Evolutionary conservation across 805 yeast genomes (phyloP).

Genomic region (Teunomyces stri): DNA sequence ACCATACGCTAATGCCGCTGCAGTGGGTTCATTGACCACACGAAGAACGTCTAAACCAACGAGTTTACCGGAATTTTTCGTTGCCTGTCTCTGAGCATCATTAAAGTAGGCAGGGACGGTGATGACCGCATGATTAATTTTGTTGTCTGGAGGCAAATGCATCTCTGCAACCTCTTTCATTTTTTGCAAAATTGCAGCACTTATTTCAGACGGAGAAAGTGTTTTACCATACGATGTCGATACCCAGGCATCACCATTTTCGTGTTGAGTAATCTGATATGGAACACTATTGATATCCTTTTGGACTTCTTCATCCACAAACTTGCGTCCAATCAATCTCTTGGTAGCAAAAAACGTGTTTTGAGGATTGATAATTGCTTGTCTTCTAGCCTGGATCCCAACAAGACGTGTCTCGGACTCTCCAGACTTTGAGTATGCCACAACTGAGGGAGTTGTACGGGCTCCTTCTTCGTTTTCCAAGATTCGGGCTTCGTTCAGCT

Average conservation of each 20-base stretch:
- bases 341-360: slow-evolving; percentile 82
- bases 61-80: slow-evolving; percentile 72
- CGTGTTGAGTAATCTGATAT: slow-evolving; percentile 55
- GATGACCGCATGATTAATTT: slow-evolving; percentile 68
- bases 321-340: slow-evolving; percentile 74
- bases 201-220: slow-evolving; percentile 69
- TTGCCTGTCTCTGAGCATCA: slow-evolving; percentile 79
- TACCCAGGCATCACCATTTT: slow-evolving; percentile 71
- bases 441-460: slow-evolving; percentile 77
- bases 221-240: slow-evolving; percentile 39
- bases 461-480: slow-evolving; percentile 78
- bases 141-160: slow-evolving; percentile 22
- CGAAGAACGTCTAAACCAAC: slow-evolving; percentile 76
- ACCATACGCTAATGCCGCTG: slow-evolving; percentile 83
- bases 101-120: slow-evolving; percentile 86
- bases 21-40: slow-evolving; percentile 82
- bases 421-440: slow-evolving; percentile 51
- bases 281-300: slow-evolving; percentile 63
- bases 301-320: slow-evolving; percentile 66
- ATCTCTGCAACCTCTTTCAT: slow-evolving; percentile 67
- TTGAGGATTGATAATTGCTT: slow-evolving; percentile 69
- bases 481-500: slow-evolving; percentile 60
- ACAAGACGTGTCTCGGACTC: slow-evolving; percentile 32
- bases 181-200: slow-evolving; percentile 61
- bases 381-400: slow-evolving; percentile 75